Evolutionary conservation across 805 yeast genomes (phyloP).

Genomic region (Schwanniomyces pseudopolymorphus): DNA sequence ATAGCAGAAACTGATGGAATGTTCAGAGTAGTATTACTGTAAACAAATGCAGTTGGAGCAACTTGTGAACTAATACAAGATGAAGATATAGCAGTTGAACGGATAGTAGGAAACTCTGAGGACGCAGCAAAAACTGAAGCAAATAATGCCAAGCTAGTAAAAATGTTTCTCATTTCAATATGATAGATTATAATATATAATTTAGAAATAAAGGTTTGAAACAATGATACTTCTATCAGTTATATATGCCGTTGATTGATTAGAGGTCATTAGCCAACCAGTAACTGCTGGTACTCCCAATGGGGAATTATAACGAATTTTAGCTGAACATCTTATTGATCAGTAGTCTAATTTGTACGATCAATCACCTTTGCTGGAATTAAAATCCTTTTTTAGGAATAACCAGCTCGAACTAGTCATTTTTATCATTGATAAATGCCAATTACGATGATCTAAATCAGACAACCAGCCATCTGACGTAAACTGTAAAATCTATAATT

Average conservation of each 20-base stretch:
- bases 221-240: not conserved
- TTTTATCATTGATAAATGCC: not conserved
- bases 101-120: conserved; percentile 17
- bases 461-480: not conserved
- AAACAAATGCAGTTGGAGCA: conserved; percentile 21
- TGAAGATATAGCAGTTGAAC: conserved; percentile 19
- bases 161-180: conserved; percentile 5
- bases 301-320: not conserved
- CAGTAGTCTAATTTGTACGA: not conserved
- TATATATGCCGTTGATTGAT: not conserved
- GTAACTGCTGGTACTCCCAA: not conserved
- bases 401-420: not conserved
- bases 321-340: not conserved
- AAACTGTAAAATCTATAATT: not conserved
- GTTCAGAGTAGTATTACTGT: conserved; percentile 13
- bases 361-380: not conserved
- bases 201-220: not conserved
- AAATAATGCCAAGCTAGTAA: conserved; percentile 8
- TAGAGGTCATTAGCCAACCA: not conserved
- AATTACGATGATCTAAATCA: not conserved
- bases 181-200: not conserved
- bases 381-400: not conserved
- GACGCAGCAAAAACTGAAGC: conserved; percentile 20
- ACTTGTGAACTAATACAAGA: conserved; percentile 11
- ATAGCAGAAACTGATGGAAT: conserved; percentile 10